These are phyloP conservation scores for Rosa multiflora DNA, from an alignment of 306 rosid species.

Conservation along the genomic window DNA sequence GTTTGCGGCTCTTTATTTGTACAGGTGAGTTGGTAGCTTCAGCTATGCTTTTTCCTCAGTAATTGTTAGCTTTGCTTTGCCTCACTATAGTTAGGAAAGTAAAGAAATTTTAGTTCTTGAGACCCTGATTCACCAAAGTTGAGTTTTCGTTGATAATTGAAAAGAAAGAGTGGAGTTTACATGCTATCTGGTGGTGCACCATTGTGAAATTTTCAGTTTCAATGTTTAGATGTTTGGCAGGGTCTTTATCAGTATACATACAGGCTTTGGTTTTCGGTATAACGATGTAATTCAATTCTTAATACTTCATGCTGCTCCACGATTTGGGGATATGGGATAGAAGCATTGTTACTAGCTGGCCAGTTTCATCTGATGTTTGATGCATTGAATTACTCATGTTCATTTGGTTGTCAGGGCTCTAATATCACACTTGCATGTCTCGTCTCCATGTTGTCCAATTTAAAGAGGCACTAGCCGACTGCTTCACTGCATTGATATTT, in stretches of 20 bases:
- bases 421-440: background rate
- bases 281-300: background rate
- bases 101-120: background rate
- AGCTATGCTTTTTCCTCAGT: background rate
- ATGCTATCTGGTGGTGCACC: background rate
- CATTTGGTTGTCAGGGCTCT: background rate
- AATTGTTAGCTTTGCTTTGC: background rate
- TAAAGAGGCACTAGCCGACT: background rate
- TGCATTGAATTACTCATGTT: background rate
- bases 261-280: background rate
- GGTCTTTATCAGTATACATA: background rate
- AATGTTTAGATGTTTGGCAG: background rate
- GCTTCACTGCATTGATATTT: background rate
- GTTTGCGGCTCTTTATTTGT: conserved; percentile 58
- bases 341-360: background rate
- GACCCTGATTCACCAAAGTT: background rate
- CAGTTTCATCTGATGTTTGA: background rate
- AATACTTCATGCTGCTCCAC: background rate
- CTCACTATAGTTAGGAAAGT: background rate
- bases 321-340: background rate
- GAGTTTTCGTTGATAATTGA: background rate
- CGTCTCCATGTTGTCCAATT: background rate
- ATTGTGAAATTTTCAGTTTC: background rate
- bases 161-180: background rate
- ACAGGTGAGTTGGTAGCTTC: conserved; percentile 45